Evolutionary conservation across 1,284 basidiomycete genomes (phyloP), one percentile per base, ranked within the genome.

Genomic region (Trametes pubescens): DNA sequence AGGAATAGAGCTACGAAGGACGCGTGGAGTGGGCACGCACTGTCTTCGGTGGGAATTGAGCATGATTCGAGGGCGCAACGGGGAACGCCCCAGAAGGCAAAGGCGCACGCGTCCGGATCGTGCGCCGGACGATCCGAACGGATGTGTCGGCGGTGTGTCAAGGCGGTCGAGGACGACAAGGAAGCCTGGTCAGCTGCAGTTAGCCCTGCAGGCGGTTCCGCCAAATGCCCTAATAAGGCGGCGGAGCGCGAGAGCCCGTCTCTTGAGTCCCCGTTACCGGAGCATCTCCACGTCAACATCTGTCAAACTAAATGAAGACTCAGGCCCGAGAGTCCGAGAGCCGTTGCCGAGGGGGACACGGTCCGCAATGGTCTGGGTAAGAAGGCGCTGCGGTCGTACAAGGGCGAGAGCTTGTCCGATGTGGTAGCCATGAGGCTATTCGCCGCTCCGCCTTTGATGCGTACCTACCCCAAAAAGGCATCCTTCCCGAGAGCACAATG

Each of bases 71-170:
- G 53, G 47, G 60, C 46, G 24, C 52, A 47, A 43, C 57, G 54
- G 61, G 14, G 44, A 38, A 32, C 47, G 29, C 40, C 46, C 59
- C 32, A 58, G 59, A 57, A 32, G 10, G 56, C 47, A 57, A 46
- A 56, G 51, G 44, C 49, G 46, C 51, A 53, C 58, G 46, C 62
- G 48, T 18, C 52, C 52, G 64, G 66, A 49, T 35, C 56, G 43
- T 21, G 29, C 59, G 54, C 47, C 67, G 57, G 64, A 56, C 44
- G 49, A 26, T 59, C 67, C 67, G 67, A 64, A 58, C 49, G 53
- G 46, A 61, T 64, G 64, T 68, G 67, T 68, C 64, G 44, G 18
- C 24, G 35, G 59, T 68, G 67, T 68, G 67, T 68, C 67, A 68
- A 59, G n/a, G 24, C 46, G 46, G 32, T 18, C 44, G 44, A 37